Evolutionary conservation across 2,329 filamentous ascomycete species (phyloP).

Genomic region (Aspergillus brasiliensis): DNA sequence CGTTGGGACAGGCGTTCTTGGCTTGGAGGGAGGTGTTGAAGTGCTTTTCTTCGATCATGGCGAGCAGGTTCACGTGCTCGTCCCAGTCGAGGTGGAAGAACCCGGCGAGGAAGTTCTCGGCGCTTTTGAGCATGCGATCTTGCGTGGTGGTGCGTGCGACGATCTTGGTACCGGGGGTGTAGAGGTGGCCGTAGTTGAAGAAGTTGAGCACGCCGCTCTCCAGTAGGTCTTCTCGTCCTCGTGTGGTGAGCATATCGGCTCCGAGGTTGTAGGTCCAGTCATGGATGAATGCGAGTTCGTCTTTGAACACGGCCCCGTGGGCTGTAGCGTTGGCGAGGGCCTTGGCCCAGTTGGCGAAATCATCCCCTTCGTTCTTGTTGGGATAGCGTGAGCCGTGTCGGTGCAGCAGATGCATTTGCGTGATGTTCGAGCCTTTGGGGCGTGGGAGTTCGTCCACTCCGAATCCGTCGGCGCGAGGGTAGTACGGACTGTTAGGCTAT

Average conservation of each 20-base stretch:
- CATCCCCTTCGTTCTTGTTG: constrained; percentile 59
- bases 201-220: constrained; percentile 70
- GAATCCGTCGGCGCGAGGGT: constrained; percentile 64
- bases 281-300: constrained; percentile 3
- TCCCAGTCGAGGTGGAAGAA: constrained; percentile 78
- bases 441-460: constrained; percentile 72
- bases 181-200: constrained; percentile 71
- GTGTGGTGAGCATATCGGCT: constrained; percentile 70
- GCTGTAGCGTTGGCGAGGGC: constrained; percentile 58
- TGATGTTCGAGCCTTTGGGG: constrained; percentile 66
- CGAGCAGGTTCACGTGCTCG: constrained; percentile 70
- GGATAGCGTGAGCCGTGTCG: constrained; percentile 76
- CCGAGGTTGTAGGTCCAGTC: constrained; percentile 61
- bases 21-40: constrained; percentile 24
- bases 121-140: constrained; percentile 74
- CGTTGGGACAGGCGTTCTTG: constrained; percentile 10
- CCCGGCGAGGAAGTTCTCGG: constrained; percentile 76
- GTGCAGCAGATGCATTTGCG: constrained; percentile 72
- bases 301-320: constrained; percentile 36
- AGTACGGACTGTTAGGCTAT: constrained; percentile 59
- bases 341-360: constrained; percentile 58
- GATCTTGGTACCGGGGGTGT: constrained; percentile 72
- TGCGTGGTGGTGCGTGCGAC: constrained; percentile 74
- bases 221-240: constrained; percentile 72
- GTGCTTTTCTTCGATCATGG: constrained; percentile 68